A percentile compares a stretch with the other conserved stretches of the same genome.
These are phyloP conservation scores for Thyridium curvatum DNA, from an alignment of 2,329 filamentous ascomycete genomes.

Conservation along the genomic window DNA sequence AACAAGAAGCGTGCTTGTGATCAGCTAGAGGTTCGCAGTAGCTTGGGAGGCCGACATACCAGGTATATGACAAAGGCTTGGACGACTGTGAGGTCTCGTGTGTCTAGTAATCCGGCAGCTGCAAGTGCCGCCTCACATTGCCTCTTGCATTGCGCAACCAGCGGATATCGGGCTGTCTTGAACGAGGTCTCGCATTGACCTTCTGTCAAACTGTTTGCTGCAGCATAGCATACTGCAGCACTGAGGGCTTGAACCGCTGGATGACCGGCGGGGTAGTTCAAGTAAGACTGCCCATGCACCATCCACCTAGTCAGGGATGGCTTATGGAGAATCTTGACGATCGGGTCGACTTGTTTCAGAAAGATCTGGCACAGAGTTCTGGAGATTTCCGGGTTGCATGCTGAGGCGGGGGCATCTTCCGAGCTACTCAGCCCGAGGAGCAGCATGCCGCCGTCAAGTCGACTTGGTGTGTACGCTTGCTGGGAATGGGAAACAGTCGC, in stretches of 20 bases:
- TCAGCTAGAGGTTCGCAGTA: no score
- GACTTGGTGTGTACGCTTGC: no score
- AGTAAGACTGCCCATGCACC: slow-evolving; percentile 12
- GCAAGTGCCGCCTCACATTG: slow-evolving; percentile 15
- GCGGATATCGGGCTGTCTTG: slow-evolving; percentile 4
- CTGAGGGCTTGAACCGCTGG: slow-evolving; percentile 8
- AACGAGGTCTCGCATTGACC: slow-evolving; percentile 12
- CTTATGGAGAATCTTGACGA: slow-evolving; percentile 16
- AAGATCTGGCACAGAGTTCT: slow-evolving; percentile 12
- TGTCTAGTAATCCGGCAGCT: slow-evolving; percentile 13
- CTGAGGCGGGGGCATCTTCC: no score
- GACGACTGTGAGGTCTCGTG: slow-evolving; percentile 17
- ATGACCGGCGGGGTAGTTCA: slow-evolving; percentile 14
- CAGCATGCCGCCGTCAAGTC: no score
- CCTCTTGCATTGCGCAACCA: slow-evolving; percentile 8
- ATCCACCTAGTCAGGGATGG: slow-evolving; percentile 13
- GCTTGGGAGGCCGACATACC: slow-evolving; percentile 5
- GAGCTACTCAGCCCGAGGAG: no score
- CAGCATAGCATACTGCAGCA: slow-evolving; percentile 15
- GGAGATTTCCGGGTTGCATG: no score
- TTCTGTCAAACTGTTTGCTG: slow-evolving; percentile 16
- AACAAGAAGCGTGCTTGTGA: no score
- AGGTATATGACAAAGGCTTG: slow-evolving; percentile 23
- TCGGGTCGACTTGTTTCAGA: slow-evolving; percentile 14
- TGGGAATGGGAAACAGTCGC: no score